Conservation (phyloP, 1,284 basidiomycete species). For the Schizophyllum commune region DNA sequence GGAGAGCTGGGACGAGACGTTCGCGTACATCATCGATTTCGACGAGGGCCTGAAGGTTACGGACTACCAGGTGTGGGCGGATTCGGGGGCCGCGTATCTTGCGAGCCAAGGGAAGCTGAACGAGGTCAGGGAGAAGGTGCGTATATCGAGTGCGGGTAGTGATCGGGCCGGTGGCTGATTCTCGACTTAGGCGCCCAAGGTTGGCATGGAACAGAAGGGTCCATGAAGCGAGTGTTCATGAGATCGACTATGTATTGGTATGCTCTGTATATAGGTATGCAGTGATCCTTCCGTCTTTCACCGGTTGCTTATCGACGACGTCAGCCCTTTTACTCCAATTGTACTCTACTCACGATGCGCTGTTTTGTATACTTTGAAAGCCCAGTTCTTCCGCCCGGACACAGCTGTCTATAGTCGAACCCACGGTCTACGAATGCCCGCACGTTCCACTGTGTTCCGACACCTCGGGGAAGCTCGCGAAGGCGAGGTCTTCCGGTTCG, state of each 20-base stretch:
- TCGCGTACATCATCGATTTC: constrained; percentile 54
- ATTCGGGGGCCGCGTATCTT: constrained; percentile 56
- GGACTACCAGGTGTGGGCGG: constrained; percentile 61
- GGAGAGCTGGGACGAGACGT: constrained; percentile 56
- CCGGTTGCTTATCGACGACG: not conserved
- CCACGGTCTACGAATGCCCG: no score
- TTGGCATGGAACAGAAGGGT: not conserved
- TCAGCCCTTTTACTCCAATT: not conserved
- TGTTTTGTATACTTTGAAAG: not conserved
- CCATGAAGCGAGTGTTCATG: not conserved
- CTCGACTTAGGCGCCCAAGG: not conserved
- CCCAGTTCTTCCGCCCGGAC: no score
- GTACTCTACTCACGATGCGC: not conserved
- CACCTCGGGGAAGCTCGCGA: no score
- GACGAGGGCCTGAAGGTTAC: constrained; percentile 47
- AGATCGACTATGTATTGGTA: no score
- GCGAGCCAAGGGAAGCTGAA: constrained; percentile 43
- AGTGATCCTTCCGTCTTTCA: not conserved
- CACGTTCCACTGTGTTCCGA: no score
- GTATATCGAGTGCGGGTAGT: no score
- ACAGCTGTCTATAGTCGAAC: no score
- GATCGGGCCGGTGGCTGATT: no score
- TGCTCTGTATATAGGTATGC: not conserved
- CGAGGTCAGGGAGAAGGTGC: constrained; percentile 13
- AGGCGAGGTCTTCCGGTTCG: no score